Base-by-base conservation (phyloP, 2,329 filamentous ascomycete species). In the Aspergillus melleus region DNA sequence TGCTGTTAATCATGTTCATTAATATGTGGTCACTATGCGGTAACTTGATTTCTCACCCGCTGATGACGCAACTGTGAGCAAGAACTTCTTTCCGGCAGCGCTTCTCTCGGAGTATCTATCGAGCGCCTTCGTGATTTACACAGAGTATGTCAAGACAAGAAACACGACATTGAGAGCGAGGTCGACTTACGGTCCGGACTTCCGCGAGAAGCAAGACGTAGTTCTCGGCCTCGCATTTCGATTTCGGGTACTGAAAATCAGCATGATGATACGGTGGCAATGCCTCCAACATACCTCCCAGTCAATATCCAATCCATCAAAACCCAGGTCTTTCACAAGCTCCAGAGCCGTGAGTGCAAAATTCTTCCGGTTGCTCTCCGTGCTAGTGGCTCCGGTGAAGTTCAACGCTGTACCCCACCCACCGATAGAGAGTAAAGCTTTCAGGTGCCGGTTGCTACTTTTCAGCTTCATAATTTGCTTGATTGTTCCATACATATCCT, bases 391-490 rank as follows among this genome's bases (percentile, higher is more conserved):
- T n/a, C 73, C 77, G 2, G 83, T 80, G 76, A 96, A 95, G 77
- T 94, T 93, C 74, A 84, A 74, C 2, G 87, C 89, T 73, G 89
- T 90, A 0, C 86, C 90, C 87, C 88, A 95, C 16, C 92, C 92
- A 46, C 92, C 92, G 61, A 96, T 91, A 57, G 89, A 92, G 4
- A 97, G 84, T 12, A 97, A 82, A 3, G 89, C 83, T 76, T 96
- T 96, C 59, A 96, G 76, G 54, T 90, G 86, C 19, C 91, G 86
- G 73, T 96, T 86, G 65, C 82, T 78, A 76, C 92, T 88, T 80
- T 96, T 96, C 55, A 90, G 82, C 1, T 91, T 65, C 72, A 84
- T 90, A 1, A 96, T 79, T 72, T 94, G 90, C 77, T 92, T 92
- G 63, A 92, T 75, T 70, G 86, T 89, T 46, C 92, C 92, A 68